phyloP scores from a whole-genome alignment of 2,329 filamentous ascomycete species.

The Aspergillus flavus region DNA sequence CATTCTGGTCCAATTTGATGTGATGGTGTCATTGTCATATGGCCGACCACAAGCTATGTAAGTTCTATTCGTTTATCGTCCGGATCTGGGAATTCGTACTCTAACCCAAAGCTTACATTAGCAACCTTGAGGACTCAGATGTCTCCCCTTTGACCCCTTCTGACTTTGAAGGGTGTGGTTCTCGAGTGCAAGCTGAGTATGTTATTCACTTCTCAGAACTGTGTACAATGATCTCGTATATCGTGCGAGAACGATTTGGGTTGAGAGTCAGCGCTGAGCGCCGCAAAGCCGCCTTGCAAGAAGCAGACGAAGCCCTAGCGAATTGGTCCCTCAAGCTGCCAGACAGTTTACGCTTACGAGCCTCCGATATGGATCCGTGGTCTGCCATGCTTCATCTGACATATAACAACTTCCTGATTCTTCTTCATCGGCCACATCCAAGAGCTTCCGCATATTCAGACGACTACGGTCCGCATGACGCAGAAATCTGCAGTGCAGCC shows the following conservation, averaged over 20 bases:
- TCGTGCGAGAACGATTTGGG: conserved; percentile 46
- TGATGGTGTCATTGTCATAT: conserved; percentile 49
- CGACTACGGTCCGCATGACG: conserved; percentile 49
- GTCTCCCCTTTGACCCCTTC: conserved; percentile 47
- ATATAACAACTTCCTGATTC: conserved; percentile 50
- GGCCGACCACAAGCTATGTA: conserved; percentile 56
- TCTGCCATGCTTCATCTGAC: conserved; percentile 48
- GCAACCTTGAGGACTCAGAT: conserved; percentile 55
- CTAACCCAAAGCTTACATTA: conserved; percentile 15
- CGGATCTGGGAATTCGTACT: neutral
- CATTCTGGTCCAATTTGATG: conserved; percentile 48
- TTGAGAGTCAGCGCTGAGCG: conserved; percentile 42
- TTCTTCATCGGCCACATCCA: conserved; percentile 49
- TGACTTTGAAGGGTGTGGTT: conserved; percentile 53
- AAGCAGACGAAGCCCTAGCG: conserved; percentile 45
- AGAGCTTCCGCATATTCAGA: conserved; percentile 46
- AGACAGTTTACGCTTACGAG: conserved; percentile 43
- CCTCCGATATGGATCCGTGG: conserved; percentile 47
- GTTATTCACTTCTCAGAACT: conserved; percentile 54
- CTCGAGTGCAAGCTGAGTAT: conserved; percentile 47
- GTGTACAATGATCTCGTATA: conserved; percentile 54
- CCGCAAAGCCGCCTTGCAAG: conserved; percentile 44
- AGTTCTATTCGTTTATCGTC: conserved; percentile 18
- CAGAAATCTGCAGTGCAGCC: conserved; percentile 49
- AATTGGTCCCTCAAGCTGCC: conserved; percentile 47